Percentiles rank a stretch among this genome's conserved stretches.
These are phyloP conservation scores for Nakazawaea holstii DNA, from an alignment of 805 yeast genomes.

Conservation along the genomic window DNA sequence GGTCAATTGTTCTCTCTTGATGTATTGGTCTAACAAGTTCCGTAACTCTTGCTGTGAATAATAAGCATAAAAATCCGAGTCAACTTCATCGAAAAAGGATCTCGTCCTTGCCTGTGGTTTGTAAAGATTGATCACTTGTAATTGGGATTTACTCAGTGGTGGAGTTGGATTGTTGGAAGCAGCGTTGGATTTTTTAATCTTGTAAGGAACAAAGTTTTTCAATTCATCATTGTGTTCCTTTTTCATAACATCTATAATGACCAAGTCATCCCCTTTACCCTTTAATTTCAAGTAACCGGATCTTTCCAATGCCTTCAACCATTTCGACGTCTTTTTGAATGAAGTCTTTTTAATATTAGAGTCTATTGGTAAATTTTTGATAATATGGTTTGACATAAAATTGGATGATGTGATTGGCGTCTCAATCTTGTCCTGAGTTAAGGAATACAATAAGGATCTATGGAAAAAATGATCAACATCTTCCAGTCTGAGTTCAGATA, in stretches of 20 bases:
- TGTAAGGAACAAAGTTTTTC: conserved; percentile 62
- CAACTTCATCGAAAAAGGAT: conserved; percentile 38
- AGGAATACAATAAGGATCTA: conserved; percentile 65
- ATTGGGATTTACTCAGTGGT: conserved; percentile 15
- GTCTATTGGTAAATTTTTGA: conserved; percentile 70
- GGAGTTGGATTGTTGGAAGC: background rate
- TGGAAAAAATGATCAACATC: conserved; percentile 74
- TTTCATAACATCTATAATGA: conserved; percentile 45
- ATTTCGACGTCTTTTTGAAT: conserved; percentile 87
- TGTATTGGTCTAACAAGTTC: conserved; percentile 47
- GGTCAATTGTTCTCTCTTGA: conserved; percentile 45
- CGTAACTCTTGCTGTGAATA: conserved; percentile 56
- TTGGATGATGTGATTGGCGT: conserved; percentile 70
- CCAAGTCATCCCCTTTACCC: conserved; percentile 82
- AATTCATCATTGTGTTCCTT: conserved; percentile 40
- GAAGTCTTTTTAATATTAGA: conserved; percentile 72
- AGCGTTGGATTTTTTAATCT: conserved; percentile 23
- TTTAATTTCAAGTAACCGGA: conserved; percentile 60
- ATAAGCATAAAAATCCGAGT: conserved; percentile 29
- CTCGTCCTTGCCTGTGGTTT: conserved; percentile 51
- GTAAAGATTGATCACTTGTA: conserved; percentile 36
- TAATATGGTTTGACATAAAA: conserved; percentile 66
- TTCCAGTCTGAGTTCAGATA: conserved; percentile 40
- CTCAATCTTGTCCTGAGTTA: conserved; percentile 49
- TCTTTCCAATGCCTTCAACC: conserved; percentile 82